Percentiles rank a stretch among this genome's conserved stretches.
Conservation (phyloP, 2,329 filamentous ascomycete genomes). For the Aspergillus novofumigatus region DNA sequence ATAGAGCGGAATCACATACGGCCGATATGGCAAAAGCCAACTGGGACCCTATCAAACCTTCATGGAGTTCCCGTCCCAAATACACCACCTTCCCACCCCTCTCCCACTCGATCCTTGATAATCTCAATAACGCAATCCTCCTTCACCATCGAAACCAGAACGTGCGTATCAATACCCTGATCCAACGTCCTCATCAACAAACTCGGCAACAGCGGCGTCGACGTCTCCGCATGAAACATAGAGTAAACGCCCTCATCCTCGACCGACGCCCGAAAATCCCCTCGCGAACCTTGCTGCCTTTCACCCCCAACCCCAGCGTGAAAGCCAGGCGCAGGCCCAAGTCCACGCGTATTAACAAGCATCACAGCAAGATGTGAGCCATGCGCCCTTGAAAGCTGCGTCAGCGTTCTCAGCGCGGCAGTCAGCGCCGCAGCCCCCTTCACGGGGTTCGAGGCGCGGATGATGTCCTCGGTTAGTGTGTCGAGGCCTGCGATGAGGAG, state of each 20-base stretch:
- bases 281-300: too few relatives aligned
- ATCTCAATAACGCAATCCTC: conserved; percentile 31
- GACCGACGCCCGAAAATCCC: neutral
- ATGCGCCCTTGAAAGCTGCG: conserved; percentile 28
- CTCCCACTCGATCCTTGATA: conserved; percentile 37
- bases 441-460: conserved; percentile 35
- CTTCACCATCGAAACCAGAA: conserved; percentile 31
- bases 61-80: conserved; percentile 18
- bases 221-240: conserved; percentile 18
- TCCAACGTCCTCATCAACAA: conserved; percentile 35
- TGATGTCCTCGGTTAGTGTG: conserved; percentile 31
- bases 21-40: neutral
- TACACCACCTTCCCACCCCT: conserved; percentile 35
- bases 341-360: conserved; percentile 34
- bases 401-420: conserved; percentile 31
- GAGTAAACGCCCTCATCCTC: conserved; percentile 23
- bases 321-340: conserved; percentile 14
- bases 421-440: conserved; percentile 31
- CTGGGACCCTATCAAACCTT: neutral
- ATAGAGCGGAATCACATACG: conserved; percentile 1
- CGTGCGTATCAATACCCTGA: conserved; percentile 37
- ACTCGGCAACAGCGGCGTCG: conserved; percentile 22
- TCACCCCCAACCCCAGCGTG: too few relatives aligned
- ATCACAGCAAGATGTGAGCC: conserved; percentile 28
- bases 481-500: conserved; percentile 36